A percentile compares a stretch with the other conserved stretches of the same genome.
phyloP scores from a whole-genome alignment of 352 stramenopile species.

The Globisporangium perplexum region DNA sequence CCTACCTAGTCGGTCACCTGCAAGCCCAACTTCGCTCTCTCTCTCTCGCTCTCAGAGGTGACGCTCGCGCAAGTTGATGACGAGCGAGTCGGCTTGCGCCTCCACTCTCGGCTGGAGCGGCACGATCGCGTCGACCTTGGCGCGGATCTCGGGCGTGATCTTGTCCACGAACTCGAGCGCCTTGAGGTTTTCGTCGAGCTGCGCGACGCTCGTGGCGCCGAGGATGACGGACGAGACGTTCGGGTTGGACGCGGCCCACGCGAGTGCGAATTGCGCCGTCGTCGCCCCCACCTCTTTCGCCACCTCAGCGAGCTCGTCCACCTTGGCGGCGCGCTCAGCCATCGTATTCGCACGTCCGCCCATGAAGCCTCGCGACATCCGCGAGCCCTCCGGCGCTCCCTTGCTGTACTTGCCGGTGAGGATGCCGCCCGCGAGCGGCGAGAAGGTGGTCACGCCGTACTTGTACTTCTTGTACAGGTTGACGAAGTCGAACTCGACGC shows the following conservation, averaged over 20 bases:
- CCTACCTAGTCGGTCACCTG: too few species aligned
- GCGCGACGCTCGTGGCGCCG: slow-evolving; percentile 21
- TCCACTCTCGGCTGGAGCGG: too few species aligned
- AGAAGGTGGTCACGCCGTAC: slow-evolving; percentile 18
- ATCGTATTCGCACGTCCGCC: too few species aligned
- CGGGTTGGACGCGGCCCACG: slow-evolving; percentile 44
- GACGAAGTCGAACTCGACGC: slow-evolving; percentile 45
- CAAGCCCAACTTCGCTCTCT: too few species aligned
- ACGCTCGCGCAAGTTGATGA: too few species aligned
- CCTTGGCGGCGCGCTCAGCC: slow-evolving; percentile 37
- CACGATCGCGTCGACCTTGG: slow-evolving; percentile 63
- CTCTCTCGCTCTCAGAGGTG: too few species aligned
- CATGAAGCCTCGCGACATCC: slow-evolving; percentile 9
- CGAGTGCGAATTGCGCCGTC: slow-evolving; percentile 37
- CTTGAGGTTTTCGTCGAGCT: slow-evolving; percentile 75
- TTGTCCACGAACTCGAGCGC: slow-evolving; percentile 55
- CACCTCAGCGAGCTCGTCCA: slow-evolving; percentile 35
- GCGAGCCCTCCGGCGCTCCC: slow-evolving; percentile 21
- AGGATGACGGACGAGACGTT: slow-evolving; percentile 44
- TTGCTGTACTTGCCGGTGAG: slow-evolving; percentile 56
- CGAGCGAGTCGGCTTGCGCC: too few species aligned
- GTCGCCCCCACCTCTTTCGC: slow-evolving; percentile 53
- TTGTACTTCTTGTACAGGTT: slow-evolving; percentile 48
- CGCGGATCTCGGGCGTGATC: slow-evolving; percentile 61
- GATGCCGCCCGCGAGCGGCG: slow-evolving; percentile 28